These are phyloP conservation scores for Eremomyces bilateralis DNA, from an alignment of 495 filamentous ascomycete genomes.

Conservation along the genomic window DNA sequence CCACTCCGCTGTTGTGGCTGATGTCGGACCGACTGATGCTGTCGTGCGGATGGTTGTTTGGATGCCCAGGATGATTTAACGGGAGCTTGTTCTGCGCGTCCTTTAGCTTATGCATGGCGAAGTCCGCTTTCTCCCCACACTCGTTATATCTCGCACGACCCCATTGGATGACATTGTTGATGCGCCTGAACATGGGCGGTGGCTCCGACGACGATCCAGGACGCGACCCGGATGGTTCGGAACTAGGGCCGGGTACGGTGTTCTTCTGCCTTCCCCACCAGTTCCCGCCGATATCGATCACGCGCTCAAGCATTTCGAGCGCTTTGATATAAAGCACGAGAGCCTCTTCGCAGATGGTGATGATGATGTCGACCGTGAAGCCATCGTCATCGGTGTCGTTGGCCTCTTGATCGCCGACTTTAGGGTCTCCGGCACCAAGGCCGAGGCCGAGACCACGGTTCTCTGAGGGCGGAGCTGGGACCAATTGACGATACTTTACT, in stretches of 20 bases:
- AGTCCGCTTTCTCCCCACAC: constrained; percentile 81
- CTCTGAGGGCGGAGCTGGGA: constrained; percentile 63
- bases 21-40: constrained; percentile 6
- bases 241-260: background rate
- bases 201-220: constrained; percentile 33
- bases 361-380: constrained; percentile 65
- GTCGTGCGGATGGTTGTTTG: constrained; percentile 35
- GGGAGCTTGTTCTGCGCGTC: constrained; percentile 74
- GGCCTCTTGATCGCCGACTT: constrained; percentile 17
- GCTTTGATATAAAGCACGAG: constrained; percentile 92
- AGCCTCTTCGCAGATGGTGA: constrained; percentile 80
- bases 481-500: constrained; percentile 91
- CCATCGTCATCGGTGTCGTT: constrained; percentile 32
- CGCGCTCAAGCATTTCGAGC: constrained; percentile 64
- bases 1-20: no score
- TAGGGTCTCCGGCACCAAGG: constrained; percentile 20
- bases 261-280: constrained; percentile 71
- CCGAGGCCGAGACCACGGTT: constrained; percentile 42
- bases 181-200: constrained; percentile 30
- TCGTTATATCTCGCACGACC: constrained; percentile 86
- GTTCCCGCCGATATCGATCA: constrained; percentile 86
- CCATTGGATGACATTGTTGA: constrained; percentile 92
- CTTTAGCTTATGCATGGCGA: constrained; percentile 67
- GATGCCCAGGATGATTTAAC: constrained; percentile 66
- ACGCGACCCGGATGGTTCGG: no score